Base-by-base conservation (phyloP, 2,329 filamentous ascomycete species). In the Fusarium nurragi region DNA sequence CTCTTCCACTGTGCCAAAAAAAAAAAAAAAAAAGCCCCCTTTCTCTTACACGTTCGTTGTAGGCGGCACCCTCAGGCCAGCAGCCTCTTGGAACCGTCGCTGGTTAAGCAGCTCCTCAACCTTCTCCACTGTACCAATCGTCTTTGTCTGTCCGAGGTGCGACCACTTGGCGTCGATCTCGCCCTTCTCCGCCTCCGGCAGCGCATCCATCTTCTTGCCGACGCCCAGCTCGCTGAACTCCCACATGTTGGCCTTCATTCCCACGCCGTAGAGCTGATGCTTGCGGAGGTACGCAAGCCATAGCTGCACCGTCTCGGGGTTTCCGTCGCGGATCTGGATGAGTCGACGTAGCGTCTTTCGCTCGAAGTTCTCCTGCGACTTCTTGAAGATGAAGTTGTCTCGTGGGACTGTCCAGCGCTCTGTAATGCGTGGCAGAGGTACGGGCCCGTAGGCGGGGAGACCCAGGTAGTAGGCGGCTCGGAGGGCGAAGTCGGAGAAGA, bases 201-300 rank as follows among this genome's bases (percentile, higher is more conserved):
- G 54, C 9, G 58, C 39, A 26, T 71, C 71, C 67, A 71, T 71
- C 39, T 63, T 40, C 53, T 71, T 67, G 14, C 71, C 71, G 6
- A 64, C 62, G n/a, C 90, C 89, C 58, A 94, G 75, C 55, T 86
- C 85, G 72, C 90, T 88, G 77, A 92, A 94, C 75, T 97, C 92
- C 88, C 91, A 99, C 46, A 98, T 86, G 76, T 99, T 97, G 50
- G 95, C 95, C 84, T 99, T 99, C 93, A 99, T 96, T 72, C 95
- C 95, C 37, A 98, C 90, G n/a, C 95, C 95, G 69, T 96, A 92
- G 76, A 95, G 97, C 38, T 93, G 92, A 75, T 97, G 90, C 79
- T 97, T 97, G 74, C 91, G 87, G 74, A 99, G 77, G 75, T 97
- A 98, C 0, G 93, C 93, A 57, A 99, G 81, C 95, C 95, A 99